Evolutionary conservation across 495 filamentous ascomycete species (phyloP).

Genomic region (Halenospora varia): DNA sequence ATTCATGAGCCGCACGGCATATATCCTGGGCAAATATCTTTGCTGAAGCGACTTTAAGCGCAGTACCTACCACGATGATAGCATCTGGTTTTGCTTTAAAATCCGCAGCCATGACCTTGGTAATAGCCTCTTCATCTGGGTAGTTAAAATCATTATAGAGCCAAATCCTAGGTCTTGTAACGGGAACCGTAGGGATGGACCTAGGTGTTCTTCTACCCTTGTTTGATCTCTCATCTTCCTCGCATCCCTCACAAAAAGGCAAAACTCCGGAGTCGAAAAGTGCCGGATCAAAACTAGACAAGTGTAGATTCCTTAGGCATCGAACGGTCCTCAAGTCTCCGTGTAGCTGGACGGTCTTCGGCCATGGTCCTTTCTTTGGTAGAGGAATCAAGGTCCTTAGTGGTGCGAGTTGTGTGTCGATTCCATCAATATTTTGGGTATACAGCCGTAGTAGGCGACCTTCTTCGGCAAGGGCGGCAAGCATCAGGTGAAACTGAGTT

Average conservation of each 20-base stretch:
- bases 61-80: conserved; percentile 10
- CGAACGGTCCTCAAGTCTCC: conserved; percentile 8
- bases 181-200: too few species aligned
- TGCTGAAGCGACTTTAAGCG: conserved; percentile 1
- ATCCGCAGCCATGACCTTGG: neutral
- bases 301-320: conserved; percentile 5
- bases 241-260: neutral
- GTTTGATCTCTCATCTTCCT: neutral
- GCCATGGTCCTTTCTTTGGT: conserved; percentile 1
- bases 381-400: conserved; percentile 9
- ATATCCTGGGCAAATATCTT: conserved; percentile 9
- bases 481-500: conserved; percentile 8
- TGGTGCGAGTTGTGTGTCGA: conserved; percentile 3
- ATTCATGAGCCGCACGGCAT: neutral
- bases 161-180: conserved; percentile 7
- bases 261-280: neutral
- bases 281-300: conserved; percentile 3
- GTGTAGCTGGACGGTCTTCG: conserved; percentile 8
- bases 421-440: conserved; percentile 15
- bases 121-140: conserved; percentile 5
- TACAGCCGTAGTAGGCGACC: conserved; percentile 4
- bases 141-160: conserved; percentile 11
- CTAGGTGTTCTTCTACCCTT: neutral
- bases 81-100: neutral
- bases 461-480: conserved; percentile 3